phyloP scores from a whole-genome alignment of 148 eudicot genomes.

The Arctostaphylos glauca region DNA sequence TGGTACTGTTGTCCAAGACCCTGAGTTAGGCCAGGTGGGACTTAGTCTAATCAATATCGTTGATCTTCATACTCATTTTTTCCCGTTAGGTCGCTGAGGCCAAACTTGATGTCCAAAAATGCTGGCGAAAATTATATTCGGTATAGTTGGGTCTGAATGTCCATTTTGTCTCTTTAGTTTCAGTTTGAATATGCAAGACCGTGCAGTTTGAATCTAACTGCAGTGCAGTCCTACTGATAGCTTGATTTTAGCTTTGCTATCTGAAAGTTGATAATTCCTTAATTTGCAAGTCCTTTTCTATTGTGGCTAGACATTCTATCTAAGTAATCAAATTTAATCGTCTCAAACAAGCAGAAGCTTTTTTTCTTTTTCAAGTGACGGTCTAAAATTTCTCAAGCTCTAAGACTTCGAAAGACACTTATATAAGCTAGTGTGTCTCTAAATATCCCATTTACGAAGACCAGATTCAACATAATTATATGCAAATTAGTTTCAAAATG shows the following conservation, averaged over 20 bases:
- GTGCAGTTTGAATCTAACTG: not conserved
- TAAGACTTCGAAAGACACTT: not conserved
- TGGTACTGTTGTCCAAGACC: conserved; percentile 2
- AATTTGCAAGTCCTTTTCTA: not conserved
- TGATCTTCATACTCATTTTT: not conserved
- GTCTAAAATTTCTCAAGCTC: not conserved
- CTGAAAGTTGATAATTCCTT: not conserved
- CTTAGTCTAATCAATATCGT: not conserved
- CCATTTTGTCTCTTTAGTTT: not conserved
- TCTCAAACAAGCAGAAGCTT: not conserved
- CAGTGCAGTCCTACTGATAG: not conserved
- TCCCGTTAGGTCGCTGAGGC: not conserved
- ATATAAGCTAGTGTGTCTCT: too few relatives aligned
- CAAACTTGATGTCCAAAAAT: not conserved
- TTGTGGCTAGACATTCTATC: not conserved
- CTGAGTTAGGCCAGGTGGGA: not conserved
- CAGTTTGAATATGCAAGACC: not conserved
- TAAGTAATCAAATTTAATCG: not conserved
- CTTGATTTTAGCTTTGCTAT: not conserved
- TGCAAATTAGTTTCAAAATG: not conserved
- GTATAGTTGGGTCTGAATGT: not conserved
- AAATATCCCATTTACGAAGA: too few relatives aligned
- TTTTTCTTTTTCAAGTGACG: not conserved
- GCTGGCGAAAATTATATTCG: not conserved
- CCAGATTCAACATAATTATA: not conserved